These are phyloP conservation scores for Coemansia umbellata DNA, from an alignment of 192 early-diverging fungal species.

Conservation along the genomic window DNA sequence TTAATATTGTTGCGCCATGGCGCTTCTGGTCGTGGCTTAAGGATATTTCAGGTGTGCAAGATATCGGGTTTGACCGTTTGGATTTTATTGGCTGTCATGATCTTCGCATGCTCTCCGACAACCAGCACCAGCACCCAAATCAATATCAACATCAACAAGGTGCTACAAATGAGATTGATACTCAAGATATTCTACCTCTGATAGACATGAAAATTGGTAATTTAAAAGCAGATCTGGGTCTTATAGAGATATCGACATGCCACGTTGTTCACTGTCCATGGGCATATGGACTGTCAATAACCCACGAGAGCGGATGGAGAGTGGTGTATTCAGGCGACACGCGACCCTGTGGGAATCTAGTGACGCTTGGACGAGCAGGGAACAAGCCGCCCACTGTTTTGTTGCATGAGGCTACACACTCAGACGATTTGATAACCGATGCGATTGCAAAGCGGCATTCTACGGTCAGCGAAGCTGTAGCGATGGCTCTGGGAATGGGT, in stretches of 20 bases:
- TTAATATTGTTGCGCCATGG: slow-evolving; percentile 49
- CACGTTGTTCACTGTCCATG: slow-evolving; percentile 79
- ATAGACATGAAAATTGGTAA: background rate
- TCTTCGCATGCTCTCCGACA: slow-evolving; percentile 10
- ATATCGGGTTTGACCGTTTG: slow-evolving; percentile 41
- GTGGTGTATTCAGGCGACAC: slow-evolving; percentile 93
- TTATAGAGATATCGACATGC: slow-evolving; percentile 59
- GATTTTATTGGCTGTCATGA: slow-evolving; percentile 44
- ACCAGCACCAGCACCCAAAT: background rate
- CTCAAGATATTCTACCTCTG: too few species aligned
- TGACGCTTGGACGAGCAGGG: slow-evolving; percentile 62
- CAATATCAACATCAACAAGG: too few species aligned
- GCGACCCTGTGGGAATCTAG: slow-evolving; percentile 73
- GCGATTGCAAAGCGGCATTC: slow-evolving; percentile 80
- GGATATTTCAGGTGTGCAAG: slow-evolving; percentile 46
- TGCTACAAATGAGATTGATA: too few species aligned
- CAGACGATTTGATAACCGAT: slow-evolving; percentile 64
- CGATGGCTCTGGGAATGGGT: slow-evolving; percentile 78
- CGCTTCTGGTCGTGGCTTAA: slow-evolving; percentile 46
- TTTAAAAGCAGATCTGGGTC: slow-evolving; percentile 43
- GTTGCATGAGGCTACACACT: slow-evolving; percentile 91
- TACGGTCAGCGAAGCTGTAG: slow-evolving; percentile 82
- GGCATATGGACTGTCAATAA: slow-evolving; percentile 74
- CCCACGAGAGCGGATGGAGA: slow-evolving; percentile 69
- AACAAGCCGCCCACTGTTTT: slow-evolving; percentile 57